Conservation (phyloP, 192 early-diverging fungal species). For the Rhizophagus clarus region DNA sequence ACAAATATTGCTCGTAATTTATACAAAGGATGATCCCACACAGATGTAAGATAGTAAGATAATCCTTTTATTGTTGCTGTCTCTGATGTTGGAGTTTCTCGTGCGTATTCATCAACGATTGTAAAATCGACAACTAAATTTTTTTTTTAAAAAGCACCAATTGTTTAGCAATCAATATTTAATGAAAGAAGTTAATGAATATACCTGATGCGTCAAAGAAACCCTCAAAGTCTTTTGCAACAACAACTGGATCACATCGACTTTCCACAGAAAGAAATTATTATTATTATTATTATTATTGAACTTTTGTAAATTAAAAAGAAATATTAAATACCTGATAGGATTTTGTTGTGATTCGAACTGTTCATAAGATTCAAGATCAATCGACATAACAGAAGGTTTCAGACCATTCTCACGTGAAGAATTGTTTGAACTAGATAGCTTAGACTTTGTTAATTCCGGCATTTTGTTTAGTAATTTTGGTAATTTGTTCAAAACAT, state of each 20-base stretch:
- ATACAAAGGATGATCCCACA: slow-evolving; percentile 40
- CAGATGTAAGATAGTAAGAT: slow-evolving; percentile 50
- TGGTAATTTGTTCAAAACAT: not conserved
- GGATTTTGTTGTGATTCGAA: not conserved
- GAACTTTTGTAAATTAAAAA: not conserved
- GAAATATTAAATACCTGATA: not conserved
- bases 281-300: not conserved
- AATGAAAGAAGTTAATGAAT: not conserved
- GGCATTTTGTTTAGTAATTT: not conserved
- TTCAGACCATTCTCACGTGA: not conserved
- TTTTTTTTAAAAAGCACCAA: not conserved
- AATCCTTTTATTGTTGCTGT: slow-evolving; percentile 35
- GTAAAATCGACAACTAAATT: slow-evolving; percentile 37
- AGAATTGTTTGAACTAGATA: not conserved
- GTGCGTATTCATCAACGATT: slow-evolving; percentile 45
- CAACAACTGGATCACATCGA: not conserved
- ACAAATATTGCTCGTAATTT: slow-evolving; percentile 55
- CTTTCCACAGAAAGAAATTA: not conserved
- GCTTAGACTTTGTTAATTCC: not conserved
- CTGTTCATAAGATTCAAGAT: not conserved
- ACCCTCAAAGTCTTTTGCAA: not conserved
- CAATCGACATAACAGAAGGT: not conserved
- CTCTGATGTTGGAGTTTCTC: slow-evolving; percentile 39
- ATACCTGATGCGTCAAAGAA: slow-evolving; percentile 5
- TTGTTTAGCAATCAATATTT: not conserved